Percentiles rank a stretch among this genome's conserved stretches.
These are phyloP conservation scores for Aspergillus fijiensis DNA, from an alignment of 2,329 filamentous ascomycete genomes.

Conservation along the genomic window DNA sequence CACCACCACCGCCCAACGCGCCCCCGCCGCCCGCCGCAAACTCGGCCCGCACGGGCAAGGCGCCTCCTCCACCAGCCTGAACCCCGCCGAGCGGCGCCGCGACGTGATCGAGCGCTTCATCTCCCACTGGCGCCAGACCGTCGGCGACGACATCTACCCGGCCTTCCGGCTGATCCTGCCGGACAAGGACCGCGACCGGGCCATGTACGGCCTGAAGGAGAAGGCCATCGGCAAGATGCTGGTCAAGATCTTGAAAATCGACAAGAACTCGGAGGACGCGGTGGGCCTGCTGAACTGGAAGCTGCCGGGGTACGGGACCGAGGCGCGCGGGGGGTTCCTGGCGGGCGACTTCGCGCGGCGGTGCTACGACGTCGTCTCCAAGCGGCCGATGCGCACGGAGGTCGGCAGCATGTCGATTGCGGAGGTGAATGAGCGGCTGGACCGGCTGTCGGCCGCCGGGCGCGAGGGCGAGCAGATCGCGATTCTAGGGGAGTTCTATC, in stretches of 20 bases:
- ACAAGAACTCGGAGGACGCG: constrained; percentile 85
- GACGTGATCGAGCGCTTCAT: constrained; percentile 86
- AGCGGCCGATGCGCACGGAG: constrained; percentile 72
- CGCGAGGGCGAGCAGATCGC: constrained; percentile 82
- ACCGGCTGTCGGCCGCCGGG: constrained; percentile 70
- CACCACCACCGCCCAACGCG: constrained; percentile 55
- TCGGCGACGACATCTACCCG: constrained; percentile 90
- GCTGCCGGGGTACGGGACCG: constrained; percentile 67
- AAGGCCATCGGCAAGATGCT: constrained; percentile 83
- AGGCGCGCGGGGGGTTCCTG: constrained; percentile 53
- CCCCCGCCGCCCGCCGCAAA: constrained; percentile 54
- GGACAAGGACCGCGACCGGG: constrained; percentile 86
- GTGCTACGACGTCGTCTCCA: constrained; percentile 82
- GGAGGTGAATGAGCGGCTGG: constrained; percentile 83
- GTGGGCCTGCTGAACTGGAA: constrained; percentile 90
- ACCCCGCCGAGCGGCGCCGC: constrained; percentile 74
- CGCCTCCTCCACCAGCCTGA: constrained; percentile 47
- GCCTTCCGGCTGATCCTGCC: constrained; percentile 88
- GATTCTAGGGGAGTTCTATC: constrained; percentile 81
- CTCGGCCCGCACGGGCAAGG: constrained; percentile 57
- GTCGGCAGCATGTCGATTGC: constrained; percentile 80
- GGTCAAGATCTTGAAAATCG: constrained; percentile 90
- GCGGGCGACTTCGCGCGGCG: constrained; percentile 91
- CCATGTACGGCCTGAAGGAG: constrained; percentile 93
- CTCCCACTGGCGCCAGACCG: constrained; percentile 78